Conservation (phyloP, 345 rosid species). For the Salix caprea region DNA sequence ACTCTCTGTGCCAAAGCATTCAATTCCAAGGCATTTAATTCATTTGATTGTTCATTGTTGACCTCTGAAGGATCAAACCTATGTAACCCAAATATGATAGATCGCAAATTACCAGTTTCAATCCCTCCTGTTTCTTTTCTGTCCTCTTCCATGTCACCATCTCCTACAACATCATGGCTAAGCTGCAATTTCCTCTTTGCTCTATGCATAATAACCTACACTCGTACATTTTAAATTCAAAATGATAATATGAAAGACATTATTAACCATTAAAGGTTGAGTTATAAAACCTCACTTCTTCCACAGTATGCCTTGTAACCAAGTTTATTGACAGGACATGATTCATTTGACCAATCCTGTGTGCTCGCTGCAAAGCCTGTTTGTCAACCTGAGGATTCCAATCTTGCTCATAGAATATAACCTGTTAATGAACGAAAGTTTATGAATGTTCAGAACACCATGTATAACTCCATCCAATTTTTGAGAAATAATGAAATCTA, state of each 20-base stretch:
- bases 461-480: neutral
- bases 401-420: conserved; percentile 88
- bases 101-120: conserved; percentile 50
- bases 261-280: neutral
- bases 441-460: neutral
- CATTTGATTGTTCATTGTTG: conserved; percentile 39
- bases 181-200: conserved; percentile 80
- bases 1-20: conserved; percentile 59
- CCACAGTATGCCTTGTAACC: conserved; percentile 61
- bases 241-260: neutral
- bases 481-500: neutral
- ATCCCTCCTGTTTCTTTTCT: conserved; percentile 47
- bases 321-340: conserved; percentile 79
- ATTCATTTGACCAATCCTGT: conserved; percentile 84
- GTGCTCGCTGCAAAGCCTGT: conserved; percentile 92
- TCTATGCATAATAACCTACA: conserved; percentile 74
- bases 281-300: conserved; percentile 52
- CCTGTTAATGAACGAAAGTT: conserved; percentile 32
- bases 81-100: conserved; percentile 68
- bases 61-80: conserved; percentile 54
- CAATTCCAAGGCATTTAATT: conserved; percentile 46
- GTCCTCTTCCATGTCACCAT: conserved; percentile 34
- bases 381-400: conserved; percentile 97
- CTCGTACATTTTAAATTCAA: neutral
- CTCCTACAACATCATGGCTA: conserved; percentile 67